A percentile compares a stretch with the other conserved stretches of the same genome.
These are phyloP conservation scores for Botrytis deweyae DNA, from an alignment of 2,329 filamentous ascomycete genomes.

Conservation along the genomic window DNA sequence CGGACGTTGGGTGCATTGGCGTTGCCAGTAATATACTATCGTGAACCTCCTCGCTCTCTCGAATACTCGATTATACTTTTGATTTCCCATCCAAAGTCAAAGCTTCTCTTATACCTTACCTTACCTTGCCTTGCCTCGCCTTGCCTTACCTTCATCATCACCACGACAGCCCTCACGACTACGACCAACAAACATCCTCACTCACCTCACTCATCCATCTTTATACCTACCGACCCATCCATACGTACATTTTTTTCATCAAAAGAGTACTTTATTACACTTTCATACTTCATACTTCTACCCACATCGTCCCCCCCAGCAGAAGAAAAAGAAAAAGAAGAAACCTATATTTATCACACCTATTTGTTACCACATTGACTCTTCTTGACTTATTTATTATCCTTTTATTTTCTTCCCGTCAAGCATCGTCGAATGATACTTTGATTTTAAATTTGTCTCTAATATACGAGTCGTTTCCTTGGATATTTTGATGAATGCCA, in stretches of 20 bases:
- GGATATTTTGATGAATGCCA: neutral
- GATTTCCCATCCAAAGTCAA: conserved; percentile 1
- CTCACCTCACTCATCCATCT: neutral
- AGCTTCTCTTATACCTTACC: neutral
- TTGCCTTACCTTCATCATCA: neutral
- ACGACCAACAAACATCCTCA: neutral
- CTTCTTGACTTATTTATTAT: neutral
- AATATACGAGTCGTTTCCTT: neutral
- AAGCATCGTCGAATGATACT: neutral
- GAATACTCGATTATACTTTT: neutral
- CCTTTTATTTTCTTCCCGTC: neutral
- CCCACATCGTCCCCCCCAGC: neutral
- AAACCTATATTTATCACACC: neutral
- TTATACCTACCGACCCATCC: neutral
- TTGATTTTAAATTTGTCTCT: neutral
- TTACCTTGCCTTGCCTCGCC: neutral
- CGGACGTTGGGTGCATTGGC: neutral
- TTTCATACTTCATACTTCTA: conserved; percentile 3
- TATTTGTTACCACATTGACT: neutral
- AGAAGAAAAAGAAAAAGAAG: neutral
- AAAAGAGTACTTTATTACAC: neutral
- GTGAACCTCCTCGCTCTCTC: conserved; percentile 8
- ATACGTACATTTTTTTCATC: neutral
- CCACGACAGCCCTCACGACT: neutral
- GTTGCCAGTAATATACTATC: conserved; percentile 5